Conservation (phyloP, 2,329 filamentous ascomycete genomes). For the Cercospora zeae-maydis region DNA sequence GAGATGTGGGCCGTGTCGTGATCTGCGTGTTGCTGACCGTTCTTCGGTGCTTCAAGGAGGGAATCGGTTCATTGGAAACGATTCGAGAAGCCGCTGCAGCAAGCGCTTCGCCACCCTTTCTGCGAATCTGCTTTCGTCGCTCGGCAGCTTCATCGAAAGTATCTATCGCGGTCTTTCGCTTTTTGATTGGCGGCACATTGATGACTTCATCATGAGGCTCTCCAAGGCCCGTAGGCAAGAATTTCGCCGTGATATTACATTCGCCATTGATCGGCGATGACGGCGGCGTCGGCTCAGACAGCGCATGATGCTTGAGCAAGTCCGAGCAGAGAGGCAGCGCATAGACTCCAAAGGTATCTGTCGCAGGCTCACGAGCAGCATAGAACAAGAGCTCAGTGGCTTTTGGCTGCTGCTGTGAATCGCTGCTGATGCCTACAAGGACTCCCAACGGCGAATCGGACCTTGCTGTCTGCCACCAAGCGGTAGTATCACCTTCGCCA, state of each 20-base stretch:
- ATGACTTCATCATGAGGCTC: constrained; percentile 18
- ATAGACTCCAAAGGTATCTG: constrained; percentile 27
- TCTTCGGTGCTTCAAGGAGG: constrained; percentile 34
- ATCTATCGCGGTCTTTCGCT: constrained; percentile 42
- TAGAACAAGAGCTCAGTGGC: constrained; percentile 45
- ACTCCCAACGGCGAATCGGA: constrained; percentile 24
- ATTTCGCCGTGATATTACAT: constrained; percentile 22
- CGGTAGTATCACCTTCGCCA: not conserved
- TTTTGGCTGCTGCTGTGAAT: not conserved
- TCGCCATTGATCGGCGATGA: constrained; percentile 26
- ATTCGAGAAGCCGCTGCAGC: constrained; percentile 39
- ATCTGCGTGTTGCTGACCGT: constrained; percentile 28
- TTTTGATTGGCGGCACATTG: constrained; percentile 34
- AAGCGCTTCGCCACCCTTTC: constrained; percentile 44
- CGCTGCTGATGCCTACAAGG: constrained; percentile 14
- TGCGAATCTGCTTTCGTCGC: constrained; percentile 42
- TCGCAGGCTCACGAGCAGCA: constrained; percentile 34
- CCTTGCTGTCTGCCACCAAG: constrained; percentile 23
- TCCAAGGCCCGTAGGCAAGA: constrained; percentile 19
- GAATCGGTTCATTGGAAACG: constrained; percentile 29
- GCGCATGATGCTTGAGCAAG: constrained; percentile 29
- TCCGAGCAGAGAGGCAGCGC: constrained; percentile 46
- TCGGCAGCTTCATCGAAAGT: constrained; percentile 49
- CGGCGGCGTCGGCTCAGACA: constrained; percentile 24
- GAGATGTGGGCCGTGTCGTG: constrained; percentile 28